phyloP scores from a whole-genome alignment of 345 rosid species.

The Gossypium australe region DNA sequence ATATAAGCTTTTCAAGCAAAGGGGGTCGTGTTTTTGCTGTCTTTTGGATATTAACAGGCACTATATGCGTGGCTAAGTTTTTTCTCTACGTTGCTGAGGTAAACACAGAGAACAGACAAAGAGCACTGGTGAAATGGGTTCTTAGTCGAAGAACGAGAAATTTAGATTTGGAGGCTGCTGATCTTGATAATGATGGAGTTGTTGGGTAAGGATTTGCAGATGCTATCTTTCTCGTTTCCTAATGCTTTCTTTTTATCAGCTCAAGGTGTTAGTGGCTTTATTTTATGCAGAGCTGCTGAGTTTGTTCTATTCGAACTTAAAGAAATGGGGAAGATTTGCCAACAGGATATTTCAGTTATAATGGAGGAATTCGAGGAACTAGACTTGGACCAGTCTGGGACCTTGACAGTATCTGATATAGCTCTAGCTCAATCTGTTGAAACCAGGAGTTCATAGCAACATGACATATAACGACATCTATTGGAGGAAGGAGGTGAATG shows the following conservation, averaged over 20 bases:
- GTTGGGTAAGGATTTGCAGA: constrained; percentile 54
- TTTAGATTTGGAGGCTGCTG: constrained; percentile 77
- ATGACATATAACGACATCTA: not conserved
- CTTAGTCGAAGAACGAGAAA: constrained; percentile 50
- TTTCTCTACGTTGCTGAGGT: constrained; percentile 59
- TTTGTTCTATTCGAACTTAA: constrained; percentile 56
- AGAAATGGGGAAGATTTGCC: constrained; percentile 66
- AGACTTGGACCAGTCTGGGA: constrained; percentile 26
- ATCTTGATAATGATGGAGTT: constrained; percentile 62
- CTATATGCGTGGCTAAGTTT: constrained; percentile 44
- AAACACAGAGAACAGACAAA: constrained; percentile 54
- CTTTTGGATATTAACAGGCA: constrained; percentile 60
- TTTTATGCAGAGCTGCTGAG: constrained; percentile 41
- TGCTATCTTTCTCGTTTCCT: not conserved
- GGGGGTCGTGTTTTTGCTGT: constrained; percentile 61
- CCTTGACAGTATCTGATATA: constrained; percentile 10
- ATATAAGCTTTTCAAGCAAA: constrained; percentile 52
- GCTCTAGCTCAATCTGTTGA: constrained; percentile 9
- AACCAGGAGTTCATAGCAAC: not conserved
- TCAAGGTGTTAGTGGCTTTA: not conserved
- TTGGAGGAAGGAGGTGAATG: too few species aligned
- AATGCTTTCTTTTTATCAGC: not conserved
- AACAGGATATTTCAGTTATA: constrained; percentile 38
- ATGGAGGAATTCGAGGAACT: constrained; percentile 61
- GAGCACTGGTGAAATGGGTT: constrained; percentile 59